These are phyloP conservation scores for Ophiorrhiza pumila DNA, from an alignment of 257 asterid species.

Conservation along the genomic window DNA sequence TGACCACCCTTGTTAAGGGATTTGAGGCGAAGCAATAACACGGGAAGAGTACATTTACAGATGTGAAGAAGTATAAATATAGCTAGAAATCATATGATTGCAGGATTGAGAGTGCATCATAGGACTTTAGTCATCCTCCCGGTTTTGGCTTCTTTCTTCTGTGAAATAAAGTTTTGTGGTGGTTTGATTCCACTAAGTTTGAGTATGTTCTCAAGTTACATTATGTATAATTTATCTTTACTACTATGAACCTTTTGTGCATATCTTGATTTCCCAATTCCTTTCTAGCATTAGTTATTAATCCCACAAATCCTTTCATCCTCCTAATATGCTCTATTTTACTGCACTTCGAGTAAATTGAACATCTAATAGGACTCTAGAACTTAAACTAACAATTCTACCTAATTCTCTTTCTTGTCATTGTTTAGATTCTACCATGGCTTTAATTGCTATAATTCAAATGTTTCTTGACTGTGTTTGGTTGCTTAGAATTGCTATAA, in stretches of 20 bases:
- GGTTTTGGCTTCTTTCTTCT: conserved; percentile 19
- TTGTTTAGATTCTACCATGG: too few species aligned
- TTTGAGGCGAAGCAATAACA: conserved; percentile 27
- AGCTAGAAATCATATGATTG: conserved; percentile 11
- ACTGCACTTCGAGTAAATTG: too few species aligned
- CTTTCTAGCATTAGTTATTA: not conserved
- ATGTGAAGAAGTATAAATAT: conserved; percentile 13
- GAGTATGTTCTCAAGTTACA: conserved; percentile 12
- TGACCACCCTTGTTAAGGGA: conserved; percentile 15
- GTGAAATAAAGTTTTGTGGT: conserved; percentile 20
- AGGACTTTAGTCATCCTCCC: conserved; percentile 13
- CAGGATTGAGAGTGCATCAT: conserved; percentile 16
- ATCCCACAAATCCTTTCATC: too few species aligned
- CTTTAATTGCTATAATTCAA: too few species aligned
- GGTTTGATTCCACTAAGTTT: conserved; percentile 12
- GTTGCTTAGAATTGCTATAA: too few species aligned
- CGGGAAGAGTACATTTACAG: conserved; percentile 31
- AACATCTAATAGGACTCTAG: too few species aligned
- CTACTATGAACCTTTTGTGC: not conserved
- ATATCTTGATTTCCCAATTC: not conserved
- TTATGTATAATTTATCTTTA: conserved; percentile 2
- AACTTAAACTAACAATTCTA: too few species aligned
- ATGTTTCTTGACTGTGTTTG: too few species aligned
- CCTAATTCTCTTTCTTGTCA: too few species aligned
- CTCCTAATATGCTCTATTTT: too few species aligned